A percentile compares a stretch with the other conserved stretches of the same genome.
Conservation (phyloP, 164 flowering plant genomes). For the Hamamelis virginiana region DNA sequence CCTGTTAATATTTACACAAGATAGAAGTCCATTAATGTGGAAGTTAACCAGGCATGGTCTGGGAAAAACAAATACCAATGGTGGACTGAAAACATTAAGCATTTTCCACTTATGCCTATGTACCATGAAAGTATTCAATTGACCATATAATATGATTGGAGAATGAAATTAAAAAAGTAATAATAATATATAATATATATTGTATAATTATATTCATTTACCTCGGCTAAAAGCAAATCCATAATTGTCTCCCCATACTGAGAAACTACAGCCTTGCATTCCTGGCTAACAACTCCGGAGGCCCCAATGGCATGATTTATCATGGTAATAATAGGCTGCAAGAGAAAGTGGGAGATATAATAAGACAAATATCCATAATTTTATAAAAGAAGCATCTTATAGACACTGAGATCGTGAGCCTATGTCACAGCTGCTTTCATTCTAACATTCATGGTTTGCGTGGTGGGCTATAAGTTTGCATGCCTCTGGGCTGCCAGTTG, state of each 20-base stretch:
- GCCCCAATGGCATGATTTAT: constrained; percentile 96
- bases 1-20: constrained; percentile 34
- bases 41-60: background rate
- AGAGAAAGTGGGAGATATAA: background rate
- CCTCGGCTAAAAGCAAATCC: constrained; percentile 61
- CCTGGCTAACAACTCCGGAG: constrained; percentile 72
- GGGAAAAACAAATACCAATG: background rate
- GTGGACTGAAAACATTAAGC: background rate
- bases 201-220: constrained; percentile 11
- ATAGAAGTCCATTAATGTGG: background rate
- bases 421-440: no score
- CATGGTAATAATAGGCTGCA: constrained; percentile 65
- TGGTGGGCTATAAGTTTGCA: no score
- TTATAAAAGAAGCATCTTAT: background rate
- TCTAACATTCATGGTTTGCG: no score
- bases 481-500: no score
- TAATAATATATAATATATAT: background rate
- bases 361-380: no score
- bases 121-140: no score
- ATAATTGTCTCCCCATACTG: constrained; percentile 74
- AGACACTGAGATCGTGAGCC: no score
- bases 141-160: background rate
- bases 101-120: background rate
- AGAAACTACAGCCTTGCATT: constrained; percentile 81
- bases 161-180: background rate